Conservation (phyloP, 345 rosid genomes). For the Pugionium dolabratum region DNA sequence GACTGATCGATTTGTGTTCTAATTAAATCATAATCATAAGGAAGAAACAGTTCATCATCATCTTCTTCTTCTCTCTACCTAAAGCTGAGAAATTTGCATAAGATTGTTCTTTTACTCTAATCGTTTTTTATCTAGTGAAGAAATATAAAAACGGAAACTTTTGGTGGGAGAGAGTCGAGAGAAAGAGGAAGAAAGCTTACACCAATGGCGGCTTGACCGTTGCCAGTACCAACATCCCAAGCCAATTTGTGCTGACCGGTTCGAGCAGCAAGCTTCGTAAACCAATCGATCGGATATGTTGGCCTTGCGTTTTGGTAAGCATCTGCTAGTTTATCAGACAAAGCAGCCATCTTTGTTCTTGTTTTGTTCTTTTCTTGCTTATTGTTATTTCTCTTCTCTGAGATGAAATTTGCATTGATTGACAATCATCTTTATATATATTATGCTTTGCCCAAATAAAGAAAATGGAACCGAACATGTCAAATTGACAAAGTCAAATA, state of each 20-base stretch:
- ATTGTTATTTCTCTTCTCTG: too few species aligned
- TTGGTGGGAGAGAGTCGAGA: background rate
- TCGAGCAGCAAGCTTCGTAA: slow-evolving; percentile 53
- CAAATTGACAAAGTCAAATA: slow-evolving; percentile 24
- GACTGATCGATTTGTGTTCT: background rate
- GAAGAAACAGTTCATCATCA: too few species aligned
- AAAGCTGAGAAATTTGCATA: too few species aligned
- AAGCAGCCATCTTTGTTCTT: slow-evolving; percentile 44
- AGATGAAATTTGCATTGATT: too few species aligned
- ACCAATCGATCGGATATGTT: slow-evolving; percentile 56
- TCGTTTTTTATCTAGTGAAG: background rate
- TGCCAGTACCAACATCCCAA: slow-evolving; percentile 72
- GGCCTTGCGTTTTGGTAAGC: slow-evolving; percentile 59
- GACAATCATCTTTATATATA: slow-evolving; percentile 13
- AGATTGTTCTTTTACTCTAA: background rate
- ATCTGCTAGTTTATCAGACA: slow-evolving; percentile 63
- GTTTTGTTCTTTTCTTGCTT: slow-evolving; percentile 17
- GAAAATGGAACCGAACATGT: slow-evolving; percentile 17
- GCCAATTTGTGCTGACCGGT: slow-evolving; percentile 54
- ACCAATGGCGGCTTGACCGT: slow-evolving; percentile 65
- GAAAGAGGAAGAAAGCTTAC: slow-evolving; percentile 41
- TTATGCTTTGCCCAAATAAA: background rate
- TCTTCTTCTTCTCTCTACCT: background rate
- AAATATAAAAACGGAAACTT: slow-evolving; percentile 5
- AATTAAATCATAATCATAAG: background rate